These are phyloP conservation scores for Epithele typhae DNA, from an alignment of 768 basidiomycete species.

Conservation along the genomic window DNA sequence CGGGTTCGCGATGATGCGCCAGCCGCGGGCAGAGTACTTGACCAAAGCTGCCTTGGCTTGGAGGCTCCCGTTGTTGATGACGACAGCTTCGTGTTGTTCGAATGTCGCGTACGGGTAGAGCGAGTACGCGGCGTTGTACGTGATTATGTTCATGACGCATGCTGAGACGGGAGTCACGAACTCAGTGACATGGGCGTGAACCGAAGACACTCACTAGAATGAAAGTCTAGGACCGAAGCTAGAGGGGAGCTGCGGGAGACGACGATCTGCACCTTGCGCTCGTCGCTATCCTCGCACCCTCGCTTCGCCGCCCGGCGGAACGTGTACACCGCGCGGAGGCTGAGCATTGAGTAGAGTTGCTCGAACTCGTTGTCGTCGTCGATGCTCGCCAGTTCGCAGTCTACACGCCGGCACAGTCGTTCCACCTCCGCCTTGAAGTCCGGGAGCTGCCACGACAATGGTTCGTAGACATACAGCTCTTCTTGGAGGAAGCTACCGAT, in stretches of 20 bases:
- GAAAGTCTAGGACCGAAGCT: slow-evolving; percentile 38
- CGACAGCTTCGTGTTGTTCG: slow-evolving; percentile 27
- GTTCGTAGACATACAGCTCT: too few relatives aligned
- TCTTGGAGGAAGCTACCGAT: too few relatives aligned
- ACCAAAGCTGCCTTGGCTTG: neutral
- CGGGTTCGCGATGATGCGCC: slow-evolving; percentile 23
- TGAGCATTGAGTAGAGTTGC: too few relatives aligned
- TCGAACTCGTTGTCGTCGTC: too few relatives aligned
- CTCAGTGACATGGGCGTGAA: neutral
- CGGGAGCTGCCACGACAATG: too few relatives aligned
- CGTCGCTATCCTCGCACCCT: neutral
- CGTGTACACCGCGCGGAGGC: too few relatives aligned
- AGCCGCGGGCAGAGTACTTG: slow-evolving; percentile 28
- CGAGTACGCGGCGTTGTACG: slow-evolving; percentile 35
- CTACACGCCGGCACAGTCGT: too few relatives aligned
- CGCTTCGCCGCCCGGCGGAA: too few relatives aligned
- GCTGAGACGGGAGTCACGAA: slow-evolving; percentile 25
- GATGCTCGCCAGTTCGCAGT: too few relatives aligned
- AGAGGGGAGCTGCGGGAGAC: slow-evolving; percentile 29
- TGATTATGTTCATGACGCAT: slow-evolving; percentile 42
- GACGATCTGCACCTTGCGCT: slow-evolving; percentile 38
- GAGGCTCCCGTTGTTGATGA: neutral
- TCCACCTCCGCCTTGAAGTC: too few relatives aligned
- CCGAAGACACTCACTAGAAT: slow-evolving; percentile 36
- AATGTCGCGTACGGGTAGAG: slow-evolving; percentile 41